Base-by-base conservation (phyloP, 129 eudicot genomes). In the Apium graveolens region DNA sequence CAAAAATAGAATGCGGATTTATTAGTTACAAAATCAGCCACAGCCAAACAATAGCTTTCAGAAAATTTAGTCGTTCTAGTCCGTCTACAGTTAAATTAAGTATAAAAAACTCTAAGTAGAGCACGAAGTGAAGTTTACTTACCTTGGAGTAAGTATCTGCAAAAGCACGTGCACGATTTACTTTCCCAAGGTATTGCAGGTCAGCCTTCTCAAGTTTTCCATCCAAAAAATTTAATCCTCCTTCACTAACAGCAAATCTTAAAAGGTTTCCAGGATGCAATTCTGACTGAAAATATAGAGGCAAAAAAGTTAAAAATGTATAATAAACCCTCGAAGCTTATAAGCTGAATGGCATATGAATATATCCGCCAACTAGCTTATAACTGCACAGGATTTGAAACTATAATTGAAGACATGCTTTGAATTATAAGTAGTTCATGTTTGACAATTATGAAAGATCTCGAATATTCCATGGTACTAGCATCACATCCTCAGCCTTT, bases 91-190 rank as follows among this genome's bases (percentile, higher is more conserved):
- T 62, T 11, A 48, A 73, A 43, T 72, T 20, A 51, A 81, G 31
- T 62, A 44, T 7, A 20, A 60, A 63, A 7, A 31, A 77, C 74
- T 38, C 63, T 13, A 21, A 8, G n/a, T 24, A 46, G 68, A 37
- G 77, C 24, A 45, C 26, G 17, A 32, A 70, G 13, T 70, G 11
- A 1, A 42, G 32, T 51, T 48, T 45, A 49, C 83, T 65, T 77
- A 93, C 97, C 97, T 94, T 94, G 46, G 98, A 94, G 85, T 89
- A 94, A 86, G 97, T 94, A 88, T 94, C 98, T 16, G 98, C 93
- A 86, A 94, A 91, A 76, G 96, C 90, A 32, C 97, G 97, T 14
- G 90, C 93, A 18, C 98, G 93, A 55, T 91, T 90, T 81, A 89
- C 84, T 78, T 91, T 91, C 81, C 91, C 96, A 69, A 87, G 73